phyloP scores from a whole-genome alignment of 345 rosid species.

The Arabidopsis arenosa region DNA sequence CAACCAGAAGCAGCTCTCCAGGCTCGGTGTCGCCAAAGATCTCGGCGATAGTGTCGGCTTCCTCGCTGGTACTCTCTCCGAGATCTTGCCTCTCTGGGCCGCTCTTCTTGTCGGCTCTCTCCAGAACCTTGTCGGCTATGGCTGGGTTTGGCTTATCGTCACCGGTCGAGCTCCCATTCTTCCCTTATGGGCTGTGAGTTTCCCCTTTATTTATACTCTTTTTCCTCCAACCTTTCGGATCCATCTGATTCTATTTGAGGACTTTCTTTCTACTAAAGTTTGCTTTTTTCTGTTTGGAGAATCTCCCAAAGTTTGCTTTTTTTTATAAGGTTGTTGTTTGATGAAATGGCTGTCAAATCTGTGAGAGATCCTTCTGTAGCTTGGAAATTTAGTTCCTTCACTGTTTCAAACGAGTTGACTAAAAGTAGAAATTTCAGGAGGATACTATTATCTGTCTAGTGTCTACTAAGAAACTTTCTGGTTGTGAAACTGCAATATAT shows the following conservation, averaged over 20 bases:
- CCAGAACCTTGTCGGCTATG: slow-evolving; percentile 83
- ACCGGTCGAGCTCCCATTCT: slow-evolving; percentile 68
- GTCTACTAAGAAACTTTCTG: slow-evolving; percentile 25
- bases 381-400: neutral
- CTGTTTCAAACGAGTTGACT: neutral
- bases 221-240: neutral
- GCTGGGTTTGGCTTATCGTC: slow-evolving; percentile 90
- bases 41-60: slow-evolving; percentile 95
- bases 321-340: neutral
- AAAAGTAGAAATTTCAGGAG: neutral
- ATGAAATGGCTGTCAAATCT: slow-evolving; percentile 22
- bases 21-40: slow-evolving; percentile 92
- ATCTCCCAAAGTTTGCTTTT: neutral
- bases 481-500: neutral
- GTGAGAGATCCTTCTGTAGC: neutral
- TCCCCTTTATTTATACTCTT: neutral
- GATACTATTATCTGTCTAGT: neutral
- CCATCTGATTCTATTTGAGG: neutral
- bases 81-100: slow-evolving; percentile 88
- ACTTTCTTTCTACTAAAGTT: slow-evolving; percentile 6
- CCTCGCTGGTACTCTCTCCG: slow-evolving; percentile 73
- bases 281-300: slow-evolving; percentile 4
- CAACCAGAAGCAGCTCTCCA: slow-evolving; percentile 77
- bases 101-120: slow-evolving; percentile 79
- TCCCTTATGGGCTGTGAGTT: slow-evolving; percentile 93